Evolutionary conservation across 2,329 filamentous ascomycete species (phyloP).

Genomic region (Teratosphaeria destructans): DNA sequence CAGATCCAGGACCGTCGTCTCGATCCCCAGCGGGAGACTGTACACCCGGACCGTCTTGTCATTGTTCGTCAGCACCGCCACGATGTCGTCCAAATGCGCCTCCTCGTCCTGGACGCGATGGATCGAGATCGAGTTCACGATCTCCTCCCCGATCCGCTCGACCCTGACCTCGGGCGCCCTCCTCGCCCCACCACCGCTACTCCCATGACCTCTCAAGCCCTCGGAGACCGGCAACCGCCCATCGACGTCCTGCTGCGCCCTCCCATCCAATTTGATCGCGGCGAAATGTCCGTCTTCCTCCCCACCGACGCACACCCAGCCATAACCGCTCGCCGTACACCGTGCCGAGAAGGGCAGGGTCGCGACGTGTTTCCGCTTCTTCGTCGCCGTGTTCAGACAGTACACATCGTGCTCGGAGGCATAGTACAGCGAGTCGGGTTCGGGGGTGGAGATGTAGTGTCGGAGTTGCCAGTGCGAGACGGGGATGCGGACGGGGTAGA

Average conservation of each 20-base stretch:
- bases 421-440: slow-evolving; percentile 72
- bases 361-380: slow-evolving; percentile 65
- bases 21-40: slow-evolving; percentile 56
- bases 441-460: slow-evolving; percentile 75
- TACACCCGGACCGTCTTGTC: slow-evolving; percentile 83
- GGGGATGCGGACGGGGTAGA: slow-evolving; percentile 40
- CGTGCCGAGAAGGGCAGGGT: slow-evolving; percentile 59
- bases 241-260: slow-evolving; percentile 41
- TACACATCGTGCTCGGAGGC: slow-evolving; percentile 58
- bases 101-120: slow-evolving; percentile 48
- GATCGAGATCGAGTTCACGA: slow-evolving; percentile 58
- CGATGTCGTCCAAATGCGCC: slow-evolving; percentile 37
- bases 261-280: slow-evolving; percentile 53
- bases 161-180: slow-evolving; percentile 45
- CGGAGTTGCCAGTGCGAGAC: slow-evolving; percentile 72
- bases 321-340: slow-evolving; percentile 75
- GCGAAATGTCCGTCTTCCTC: slow-evolving; percentile 76
- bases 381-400: slow-evolving; percentile 51
- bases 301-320: slow-evolving; percentile 85
- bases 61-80: slow-evolving; percentile 80
- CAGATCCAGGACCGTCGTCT: slow-evolving; percentile 61
- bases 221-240: slow-evolving; percentile 44
- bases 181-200: slow-evolving; percentile 6
- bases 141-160: slow-evolving; percentile 51
- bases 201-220: neutral